Conservation (phyloP, 257 asterid genomes). For the Plantago elongata region DNA sequence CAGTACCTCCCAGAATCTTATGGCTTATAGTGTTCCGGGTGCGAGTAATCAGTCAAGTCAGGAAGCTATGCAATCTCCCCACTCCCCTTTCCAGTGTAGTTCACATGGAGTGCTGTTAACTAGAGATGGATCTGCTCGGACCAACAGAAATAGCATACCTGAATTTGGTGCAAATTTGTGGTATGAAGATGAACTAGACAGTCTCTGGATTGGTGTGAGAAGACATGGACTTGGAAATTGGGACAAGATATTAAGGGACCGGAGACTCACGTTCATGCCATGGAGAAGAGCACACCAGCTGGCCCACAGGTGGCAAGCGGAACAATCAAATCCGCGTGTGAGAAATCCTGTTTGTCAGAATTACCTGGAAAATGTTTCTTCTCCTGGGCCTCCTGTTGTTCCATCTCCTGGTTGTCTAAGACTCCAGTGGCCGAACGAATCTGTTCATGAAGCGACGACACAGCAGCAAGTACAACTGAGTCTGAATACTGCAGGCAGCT, state of each 20-base stretch:
- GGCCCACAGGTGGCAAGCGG: conserved; percentile 48
- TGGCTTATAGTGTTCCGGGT: not conserved
- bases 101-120: not conserved
- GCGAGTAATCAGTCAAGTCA: not conserved
- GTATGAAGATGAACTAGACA: conserved; percentile 66
- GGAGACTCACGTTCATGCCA: conserved; percentile 41
- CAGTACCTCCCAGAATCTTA: too few relatives aligned
- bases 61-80: not conserved
- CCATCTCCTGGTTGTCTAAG: too few relatives aligned
- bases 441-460: too few relatives aligned
- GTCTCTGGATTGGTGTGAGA: conserved; percentile 75
- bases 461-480: too few relatives aligned
- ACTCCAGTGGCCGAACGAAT: too few relatives aligned
- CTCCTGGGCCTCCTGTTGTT: too few relatives aligned
- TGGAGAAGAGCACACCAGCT: conserved; percentile 49
- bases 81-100: too few relatives aligned
- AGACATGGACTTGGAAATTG: conserved; percentile 67
- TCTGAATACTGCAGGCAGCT: too few relatives aligned
- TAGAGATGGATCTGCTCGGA: too few relatives aligned
- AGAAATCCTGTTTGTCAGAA: too few relatives aligned
- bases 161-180: conserved; percentile 19
- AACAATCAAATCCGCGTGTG: not conserved
- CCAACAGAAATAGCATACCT: too few relatives aligned
- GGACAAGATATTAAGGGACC: conserved; percentile 53
- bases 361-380: too few relatives aligned